phyloP scores from a whole-genome alignment of 1,284 basidiomycete species.

The Hypsizygus ulmarius region DNA sequence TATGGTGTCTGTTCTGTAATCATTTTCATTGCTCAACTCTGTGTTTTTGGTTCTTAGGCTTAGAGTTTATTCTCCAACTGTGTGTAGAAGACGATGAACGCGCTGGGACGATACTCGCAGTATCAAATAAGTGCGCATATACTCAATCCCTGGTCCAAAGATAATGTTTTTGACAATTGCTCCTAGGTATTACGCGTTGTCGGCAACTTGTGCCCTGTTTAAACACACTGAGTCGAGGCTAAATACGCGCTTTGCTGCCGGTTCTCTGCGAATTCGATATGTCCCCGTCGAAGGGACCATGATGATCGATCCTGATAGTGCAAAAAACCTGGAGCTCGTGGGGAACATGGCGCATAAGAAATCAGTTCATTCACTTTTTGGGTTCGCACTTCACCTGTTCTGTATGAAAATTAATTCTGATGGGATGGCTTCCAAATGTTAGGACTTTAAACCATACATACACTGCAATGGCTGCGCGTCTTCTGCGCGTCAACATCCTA shows the following conservation, averaged over 20 bases:
- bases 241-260: slow-evolving; percentile 66
- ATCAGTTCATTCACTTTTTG: slow-evolving; percentile 66
- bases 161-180: neutral
- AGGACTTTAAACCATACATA: slow-evolving; percentile 78
- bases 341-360: slow-evolving; percentile 67
- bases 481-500: slow-evolving; percentile 79
- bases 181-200: slow-evolving; percentile 81
- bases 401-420: neutral
- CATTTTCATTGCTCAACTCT: too few species aligned
- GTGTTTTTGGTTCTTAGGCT: slow-evolving; percentile 43
- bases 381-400: slow-evolving; percentile 45
- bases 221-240: slow-evolving; percentile 70
- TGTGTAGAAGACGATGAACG: slow-evolving; percentile 76
- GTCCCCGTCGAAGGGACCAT: slow-evolving; percentile 83
- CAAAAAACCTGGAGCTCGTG: slow-evolving; percentile 84
- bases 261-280: slow-evolving; percentile 79
- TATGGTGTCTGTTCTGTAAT: too few species aligned
- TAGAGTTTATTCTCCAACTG: slow-evolving; percentile 74
- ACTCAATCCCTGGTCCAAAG: slow-evolving; percentile 3
- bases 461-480: slow-evolving; percentile 83
- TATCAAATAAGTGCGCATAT: slow-evolving; percentile 70
- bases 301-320: slow-evolving; percentile 89
- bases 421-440: neutral
- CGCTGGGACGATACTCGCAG: slow-evolving; percentile 70
- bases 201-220: slow-evolving; percentile 83